These are phyloP conservation scores for Bruguiera parviflora DNA, from an alignment of 345 rosid species.

Conservation along the genomic window DNA sequence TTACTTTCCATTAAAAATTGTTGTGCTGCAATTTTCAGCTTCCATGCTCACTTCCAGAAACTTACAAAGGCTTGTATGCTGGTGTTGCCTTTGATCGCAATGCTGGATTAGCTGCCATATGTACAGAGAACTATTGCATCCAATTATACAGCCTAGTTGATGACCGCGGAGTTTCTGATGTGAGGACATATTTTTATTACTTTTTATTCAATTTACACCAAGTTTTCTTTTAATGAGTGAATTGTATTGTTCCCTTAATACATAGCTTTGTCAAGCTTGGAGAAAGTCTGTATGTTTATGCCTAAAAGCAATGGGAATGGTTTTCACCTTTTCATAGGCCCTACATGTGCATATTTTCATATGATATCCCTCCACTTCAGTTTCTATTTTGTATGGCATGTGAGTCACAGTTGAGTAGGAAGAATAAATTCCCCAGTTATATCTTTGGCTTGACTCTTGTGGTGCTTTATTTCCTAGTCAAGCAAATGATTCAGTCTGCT, in stretches of 20 bases:
- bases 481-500: neutral
- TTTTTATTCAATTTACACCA: neutral
- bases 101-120: conserved; percentile 71
- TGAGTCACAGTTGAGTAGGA: neutral
- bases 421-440: neutral
- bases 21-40: conserved; percentile 47
- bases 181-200: conserved; percentile 20
- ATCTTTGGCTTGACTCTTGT: neutral
- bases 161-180: conserved; percentile 86
- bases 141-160: conserved; percentile 81
- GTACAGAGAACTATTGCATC: conserved; percentile 72
- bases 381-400: neutral
- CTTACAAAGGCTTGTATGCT: conserved; percentile 36
- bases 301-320: neutral
- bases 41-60: conserved; percentile 60
- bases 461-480: neutral
- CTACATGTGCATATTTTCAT: neutral
- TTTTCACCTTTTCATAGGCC: neutral
- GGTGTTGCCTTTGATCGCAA: conserved; percentile 65
- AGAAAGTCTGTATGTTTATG: neutral
- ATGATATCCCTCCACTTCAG: neutral
- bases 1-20: neutral
- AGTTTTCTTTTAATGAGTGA: neutral
- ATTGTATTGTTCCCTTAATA: neutral
- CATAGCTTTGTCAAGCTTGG: neutral